A percentile compares a stretch with the other conserved stretches of the same genome.
These are phyloP conservation scores for Aspergillus clavatus DNA, from an alignment of 2,329 filamentous ascomycete species.

Conservation along the genomic window DNA sequence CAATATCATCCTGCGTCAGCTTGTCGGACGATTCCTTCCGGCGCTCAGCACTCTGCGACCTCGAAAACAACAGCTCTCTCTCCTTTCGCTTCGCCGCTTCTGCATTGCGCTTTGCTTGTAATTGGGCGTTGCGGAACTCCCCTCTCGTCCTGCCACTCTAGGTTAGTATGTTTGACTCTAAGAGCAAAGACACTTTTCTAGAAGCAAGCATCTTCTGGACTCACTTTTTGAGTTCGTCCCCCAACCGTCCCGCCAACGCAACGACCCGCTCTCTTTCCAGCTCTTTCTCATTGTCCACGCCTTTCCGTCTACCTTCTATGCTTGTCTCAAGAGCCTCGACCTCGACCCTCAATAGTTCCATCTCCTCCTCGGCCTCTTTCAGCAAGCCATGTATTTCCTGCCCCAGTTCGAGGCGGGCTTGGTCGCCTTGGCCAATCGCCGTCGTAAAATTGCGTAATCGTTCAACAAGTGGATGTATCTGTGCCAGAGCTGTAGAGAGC, in stretches of 20 bases:
- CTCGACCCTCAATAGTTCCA: conserved; percentile 75
- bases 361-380: conserved; percentile 74
- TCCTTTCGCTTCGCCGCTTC: conserved; percentile 70
- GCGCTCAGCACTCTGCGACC: conserved; percentile 30
- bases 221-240: conserved; percentile 68
- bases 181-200: too few relatives aligned
- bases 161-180: neutral
- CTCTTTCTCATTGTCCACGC: conserved; percentile 49
- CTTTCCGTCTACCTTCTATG: conserved; percentile 30
- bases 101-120: conserved; percentile 70
- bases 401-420: conserved; percentile 65
- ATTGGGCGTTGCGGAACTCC: conserved; percentile 75
- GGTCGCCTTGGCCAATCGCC: conserved; percentile 60
- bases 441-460: conserved; percentile 56
- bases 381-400: conserved; percentile 74
- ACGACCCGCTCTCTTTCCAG: conserved; percentile 62
- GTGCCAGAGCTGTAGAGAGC: conserved; percentile 51
- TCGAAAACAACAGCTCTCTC: conserved; percentile 67
- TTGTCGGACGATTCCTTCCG: conserved; percentile 41
- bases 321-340: conserved; percentile 61
- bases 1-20: conserved; percentile 65
- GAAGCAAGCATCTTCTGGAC: too few relatives aligned
- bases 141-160: conserved; percentile 48
- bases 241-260: conserved; percentile 62
- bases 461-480: conserved; percentile 52